Base-by-base conservation (phyloP, 345 rosid species). In the Boechera stricta region DNA sequence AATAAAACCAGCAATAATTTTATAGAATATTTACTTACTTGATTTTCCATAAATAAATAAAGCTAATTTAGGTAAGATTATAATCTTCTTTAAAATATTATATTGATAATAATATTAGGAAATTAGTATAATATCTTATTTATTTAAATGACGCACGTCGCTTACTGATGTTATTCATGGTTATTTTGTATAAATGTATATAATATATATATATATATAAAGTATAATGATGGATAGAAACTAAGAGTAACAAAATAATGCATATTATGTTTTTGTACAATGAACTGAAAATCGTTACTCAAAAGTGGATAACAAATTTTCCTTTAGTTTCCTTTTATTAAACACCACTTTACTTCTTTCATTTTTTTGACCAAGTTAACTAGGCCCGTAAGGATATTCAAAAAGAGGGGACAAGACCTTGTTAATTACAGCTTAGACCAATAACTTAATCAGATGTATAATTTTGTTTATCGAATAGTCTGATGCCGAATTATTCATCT, bases 341-440 rank as follows among this genome's bases (percentile, higher is more conserved):
- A 47, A 35, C 21, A 55, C 38, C 38, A 57, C 81, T 77, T 77
- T 77, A 64, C 10, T 56, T 71, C 54, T 64, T 71, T 77, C 13
- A 57, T 33, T 31, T 59, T 61, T 70, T 77, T 77, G 60, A 77
- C 81, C 76, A 71, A 44, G 32, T 53, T 7, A 32, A 77, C 36
- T n/a, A 54, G 65, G 52, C 18, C 41, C 10, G 32, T 44, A 10
- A 62, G 36, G 47, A 52, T 16, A 62, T 32, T 4, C 28, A 7
- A 48, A 38, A 52, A 38, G 12, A 51, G 33, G 51, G 10, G 32
- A 69, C 63, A 68, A 76, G 56, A 61, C 49, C 49, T 45, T 15
- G 49, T 45, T 21, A 21, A 21, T 21, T 45, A 15, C 18, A 45
- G 18, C 49, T 45, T 41, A 41, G 4, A 41, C 13, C 44, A 41